Base-by-base conservation (phyloP, 148 eudicot species). In the Diospyros lotus region DNA sequence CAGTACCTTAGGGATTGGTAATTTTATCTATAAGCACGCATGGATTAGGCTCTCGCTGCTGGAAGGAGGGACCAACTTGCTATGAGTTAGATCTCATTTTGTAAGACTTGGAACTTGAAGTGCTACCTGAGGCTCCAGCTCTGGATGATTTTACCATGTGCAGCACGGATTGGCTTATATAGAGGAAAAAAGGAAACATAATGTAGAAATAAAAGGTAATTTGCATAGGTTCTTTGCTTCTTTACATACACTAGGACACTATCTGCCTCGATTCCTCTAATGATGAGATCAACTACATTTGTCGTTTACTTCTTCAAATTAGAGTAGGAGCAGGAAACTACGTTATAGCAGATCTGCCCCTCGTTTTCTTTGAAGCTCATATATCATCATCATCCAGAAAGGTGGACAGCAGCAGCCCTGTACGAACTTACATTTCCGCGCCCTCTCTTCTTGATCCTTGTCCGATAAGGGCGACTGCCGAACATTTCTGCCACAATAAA, bases 381-480 rank as follows among this genome's bases (percentile, higher is more conserved):
- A 86, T 80, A 54, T 62, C 70, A 56, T n/a, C n/a, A n/a, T 84
- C 96, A 67, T 86, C 92, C 55, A 92, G 82, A 59, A 92, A 90
- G 62, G 96, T 79, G 3, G 96, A 92, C 42, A 92, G 76, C 53
- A 89, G 76, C 75, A 94, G 75, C 51, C 91, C 79, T 83, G 92
- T 2, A 92, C 92, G 68, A 92, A 94, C 69, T 81, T 83, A 39
- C 90, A 81, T 75, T 84, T 92, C 78, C 79, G 84, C 38, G 90
- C 78, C 87, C 83, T 89, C 86, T 94, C 94, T 78, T 86, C 89
- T 38, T 87, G 96, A 72, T 94, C 98, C 82, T 90, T 80, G 28
- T 81, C 89, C 0, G 98, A 92, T 17, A 92, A 80, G 50, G 69
- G 75, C 54, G 86, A 58, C 9, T 72, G 82, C 71, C 77, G 81